Conservation (phyloP, 139 green algal species). For the Asterochloris erici region DNA sequence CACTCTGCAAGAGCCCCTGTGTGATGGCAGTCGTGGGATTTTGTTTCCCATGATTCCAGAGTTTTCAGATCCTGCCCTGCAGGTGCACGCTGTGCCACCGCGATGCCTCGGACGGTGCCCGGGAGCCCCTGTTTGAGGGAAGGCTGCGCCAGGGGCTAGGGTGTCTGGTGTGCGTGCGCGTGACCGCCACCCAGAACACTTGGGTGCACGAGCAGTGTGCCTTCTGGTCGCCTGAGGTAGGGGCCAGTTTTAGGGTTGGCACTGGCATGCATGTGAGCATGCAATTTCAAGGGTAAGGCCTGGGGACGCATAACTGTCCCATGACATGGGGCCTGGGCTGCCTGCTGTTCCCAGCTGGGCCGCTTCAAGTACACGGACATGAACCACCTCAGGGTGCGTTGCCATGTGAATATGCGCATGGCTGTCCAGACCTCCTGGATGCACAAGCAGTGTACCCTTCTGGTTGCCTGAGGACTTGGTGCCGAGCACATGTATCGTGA, state of each 20-base stretch:
- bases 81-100: constrained; percentile 35
- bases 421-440: background rate
- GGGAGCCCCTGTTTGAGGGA: background rate
- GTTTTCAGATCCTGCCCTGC: background rate
- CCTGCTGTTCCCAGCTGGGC: background rate
- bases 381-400: no score
- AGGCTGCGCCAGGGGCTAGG: constrained; percentile 12
- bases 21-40: background rate
- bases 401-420: background rate
- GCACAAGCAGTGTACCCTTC: no score
- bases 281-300: background rate
- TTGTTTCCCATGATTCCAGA: no score
- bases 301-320: background rate
- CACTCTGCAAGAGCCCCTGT: background rate
- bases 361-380: no score
- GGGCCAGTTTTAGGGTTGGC: background rate
- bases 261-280: background rate
- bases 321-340: background rate
- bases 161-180: constrained; percentile 25
- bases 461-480: no score
- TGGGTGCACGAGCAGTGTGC: constrained; percentile 71
- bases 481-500: no score
- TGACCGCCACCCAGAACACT: constrained; percentile 26
- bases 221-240: constrained; percentile 62
- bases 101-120: background rate